A percentile compares a stretch with the other conserved stretches of the same genome.
Conservation (phyloP, 208 protist species). For the Wallacemonas sp. region DNA sequence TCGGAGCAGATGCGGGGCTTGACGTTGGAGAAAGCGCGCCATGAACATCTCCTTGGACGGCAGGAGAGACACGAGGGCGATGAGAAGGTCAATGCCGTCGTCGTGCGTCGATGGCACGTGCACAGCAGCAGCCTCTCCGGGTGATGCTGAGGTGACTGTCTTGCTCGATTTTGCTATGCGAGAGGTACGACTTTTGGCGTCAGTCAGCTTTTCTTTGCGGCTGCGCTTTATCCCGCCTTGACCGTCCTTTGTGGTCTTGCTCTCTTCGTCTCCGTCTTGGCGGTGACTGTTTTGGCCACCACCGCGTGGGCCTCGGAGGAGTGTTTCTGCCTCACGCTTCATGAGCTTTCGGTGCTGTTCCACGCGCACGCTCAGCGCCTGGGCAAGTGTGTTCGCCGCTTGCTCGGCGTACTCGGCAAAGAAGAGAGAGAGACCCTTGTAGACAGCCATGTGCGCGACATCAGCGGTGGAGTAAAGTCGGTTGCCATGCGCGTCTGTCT, state of each 20-base stretch:
- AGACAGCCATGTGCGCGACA: slow-evolving; percentile 33
- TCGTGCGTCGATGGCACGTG: slow-evolving; percentile 14
- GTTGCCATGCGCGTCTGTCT: slow-evolving; percentile 1
- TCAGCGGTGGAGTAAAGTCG: slow-evolving; percentile 10
- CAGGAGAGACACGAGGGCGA: slow-evolving; percentile 72
- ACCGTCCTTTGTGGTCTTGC: too few relatives aligned
- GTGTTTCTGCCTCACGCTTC: slow-evolving; percentile 1
- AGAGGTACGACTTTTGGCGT: too few relatives aligned
- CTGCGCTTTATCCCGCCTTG: too few relatives aligned
- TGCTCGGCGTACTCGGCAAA: slow-evolving; percentile 42
- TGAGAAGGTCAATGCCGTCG: slow-evolving; percentile 58
- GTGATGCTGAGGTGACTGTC: too few relatives aligned
- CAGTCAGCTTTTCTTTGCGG: too few relatives aligned
- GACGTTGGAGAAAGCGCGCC: slow-evolving; percentile 43
- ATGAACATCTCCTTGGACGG: slow-evolving; percentile 64
- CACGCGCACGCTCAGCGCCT: slow-evolving; percentile 31
- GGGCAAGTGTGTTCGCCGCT: slow-evolving; percentile 52
- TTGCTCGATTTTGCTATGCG: too few relatives aligned
- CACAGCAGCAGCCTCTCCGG: too few relatives aligned
- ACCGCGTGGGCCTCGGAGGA: background rate
- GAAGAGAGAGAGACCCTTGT: slow-evolving; percentile 55
- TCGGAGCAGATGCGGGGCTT: slow-evolving; percentile 51
- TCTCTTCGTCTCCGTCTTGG: too few relatives aligned
- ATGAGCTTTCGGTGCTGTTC: background rate
- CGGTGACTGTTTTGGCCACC: background rate